Conservation (phyloP, 225 moss, liverwort and hornwort species). For the Anthoceros angustus region DNA sequence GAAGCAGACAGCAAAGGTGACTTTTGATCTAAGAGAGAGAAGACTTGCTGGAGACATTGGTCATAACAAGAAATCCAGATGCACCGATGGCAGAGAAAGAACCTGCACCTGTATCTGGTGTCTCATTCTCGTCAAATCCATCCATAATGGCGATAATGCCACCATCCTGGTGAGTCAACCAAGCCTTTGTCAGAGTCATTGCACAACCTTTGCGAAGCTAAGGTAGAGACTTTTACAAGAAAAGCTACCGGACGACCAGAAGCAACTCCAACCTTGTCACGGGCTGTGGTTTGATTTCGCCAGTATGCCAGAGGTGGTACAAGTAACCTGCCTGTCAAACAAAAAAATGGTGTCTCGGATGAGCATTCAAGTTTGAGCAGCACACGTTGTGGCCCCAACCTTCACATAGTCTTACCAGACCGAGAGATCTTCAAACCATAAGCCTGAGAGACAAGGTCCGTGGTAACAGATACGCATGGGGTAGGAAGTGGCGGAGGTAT, state of each 20-base stretch:
- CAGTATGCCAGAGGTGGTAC: slow-evolving; percentile 1
- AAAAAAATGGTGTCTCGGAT: background rate
- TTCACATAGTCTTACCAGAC: background rate
- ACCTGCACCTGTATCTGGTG: background rate
- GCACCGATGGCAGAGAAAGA: background rate
- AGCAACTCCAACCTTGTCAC: background rate
- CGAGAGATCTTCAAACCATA: slow-evolving; percentile 1
- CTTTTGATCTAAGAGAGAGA: background rate
- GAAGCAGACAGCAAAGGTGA: background rate
- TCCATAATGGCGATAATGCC: background rate
- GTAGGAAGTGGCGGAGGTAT: background rate
- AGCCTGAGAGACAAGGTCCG: background rate
- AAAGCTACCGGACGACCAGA: background rate
- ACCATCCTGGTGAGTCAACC: background rate
- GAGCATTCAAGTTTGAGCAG: background rate
- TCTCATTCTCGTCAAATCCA: background rate
- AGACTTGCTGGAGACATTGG: background rate
- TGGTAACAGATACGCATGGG: background rate
- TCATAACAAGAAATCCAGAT: background rate
- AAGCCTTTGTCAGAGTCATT: no score
- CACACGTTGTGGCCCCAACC: background rate
- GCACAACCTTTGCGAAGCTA: no score
- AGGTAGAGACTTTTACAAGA: background rate
- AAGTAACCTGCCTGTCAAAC: background rate
- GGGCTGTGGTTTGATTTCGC: slow-evolving; percentile 2